phyloP scores from a whole-genome alignment of 177 flowering plant species.

The Telopea speciosissima region DNA sequence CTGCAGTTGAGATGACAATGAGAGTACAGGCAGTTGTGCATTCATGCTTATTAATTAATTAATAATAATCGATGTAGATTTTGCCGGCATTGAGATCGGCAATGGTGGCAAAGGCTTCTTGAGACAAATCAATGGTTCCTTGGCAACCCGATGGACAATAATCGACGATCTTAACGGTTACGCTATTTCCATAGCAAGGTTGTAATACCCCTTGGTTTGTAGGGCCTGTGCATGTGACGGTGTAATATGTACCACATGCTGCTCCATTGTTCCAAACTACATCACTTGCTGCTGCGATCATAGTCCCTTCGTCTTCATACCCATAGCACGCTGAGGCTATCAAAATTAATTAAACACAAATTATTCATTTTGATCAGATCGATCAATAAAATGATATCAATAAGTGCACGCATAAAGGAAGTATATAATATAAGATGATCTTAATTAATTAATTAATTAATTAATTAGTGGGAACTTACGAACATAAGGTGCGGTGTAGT shows the following conservation, averaged over 20 bases:
- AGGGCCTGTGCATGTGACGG: conserved; percentile 12
- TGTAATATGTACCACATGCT: conserved; percentile 13
- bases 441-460: too few relatives aligned
- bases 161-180: neutral
- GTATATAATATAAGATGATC: too few relatives aligned
- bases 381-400: neutral
- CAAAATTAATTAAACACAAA: too few relatives aligned
- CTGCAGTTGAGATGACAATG: too few relatives aligned
- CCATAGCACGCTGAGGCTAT: conserved; percentile 20
- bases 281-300: conserved; percentile 21
- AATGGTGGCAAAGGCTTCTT: neutral
- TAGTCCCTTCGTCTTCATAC: conserved; percentile 2
- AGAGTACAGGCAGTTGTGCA: too few relatives aligned
- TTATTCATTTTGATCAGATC: neutral
- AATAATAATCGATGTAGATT: neutral
- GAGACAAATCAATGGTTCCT: neutral
- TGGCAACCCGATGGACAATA: neutral
- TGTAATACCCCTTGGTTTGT: conserved; percentile 1
- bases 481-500: conserved; percentile 2
- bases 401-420: too few relatives aligned
- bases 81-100: neutral
- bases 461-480: too few relatives aligned
- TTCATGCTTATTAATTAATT: neutral
- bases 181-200: neutral
- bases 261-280: conserved; percentile 11